Conservation (phyloP, 169 alveolate genomes). For the Sarcocystis neurona region DNA sequence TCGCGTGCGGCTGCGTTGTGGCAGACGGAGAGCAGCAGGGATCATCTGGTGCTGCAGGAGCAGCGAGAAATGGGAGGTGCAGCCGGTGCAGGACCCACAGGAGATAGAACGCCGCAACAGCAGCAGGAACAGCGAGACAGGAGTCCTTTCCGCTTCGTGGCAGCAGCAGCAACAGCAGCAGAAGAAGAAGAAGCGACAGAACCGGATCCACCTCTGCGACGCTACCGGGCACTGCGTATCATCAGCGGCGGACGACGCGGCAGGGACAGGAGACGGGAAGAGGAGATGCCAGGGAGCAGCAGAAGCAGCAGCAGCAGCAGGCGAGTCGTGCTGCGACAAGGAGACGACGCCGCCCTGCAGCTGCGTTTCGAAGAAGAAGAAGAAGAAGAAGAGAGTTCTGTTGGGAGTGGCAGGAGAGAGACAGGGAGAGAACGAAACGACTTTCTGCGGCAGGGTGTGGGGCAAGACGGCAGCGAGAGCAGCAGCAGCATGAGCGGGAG, state of each 20-base stretch:
- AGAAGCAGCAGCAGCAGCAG: neutral
- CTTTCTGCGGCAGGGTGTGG: neutral
- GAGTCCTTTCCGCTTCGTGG: too few species aligned
- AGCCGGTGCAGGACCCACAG: too few species aligned
- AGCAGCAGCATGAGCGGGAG: neutral
- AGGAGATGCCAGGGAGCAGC: neutral
- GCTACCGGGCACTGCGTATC: neutral
- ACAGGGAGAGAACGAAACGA: neutral
- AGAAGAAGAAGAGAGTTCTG: neutral
- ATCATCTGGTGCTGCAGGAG: too few species aligned
- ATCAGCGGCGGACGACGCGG: neutral
- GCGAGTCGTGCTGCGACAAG: neutral
- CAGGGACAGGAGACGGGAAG: neutral
- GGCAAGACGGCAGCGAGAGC: neutral
- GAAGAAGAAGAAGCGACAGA: too few species aligned
- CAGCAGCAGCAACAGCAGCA: too few species aligned
- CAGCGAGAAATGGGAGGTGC: too few species aligned
- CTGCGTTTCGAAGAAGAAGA: neutral
- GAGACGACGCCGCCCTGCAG: neutral
- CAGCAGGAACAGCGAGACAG: too few species aligned
- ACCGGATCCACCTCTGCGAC: too few species aligned
- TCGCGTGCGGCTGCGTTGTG: neutral
- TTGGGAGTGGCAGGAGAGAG: neutral
- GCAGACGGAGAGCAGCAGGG: too few species aligned
- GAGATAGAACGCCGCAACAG: too few species aligned